Conservation (phyloP, 331 rosid genomes). For the Acacia concinna region DNA sequence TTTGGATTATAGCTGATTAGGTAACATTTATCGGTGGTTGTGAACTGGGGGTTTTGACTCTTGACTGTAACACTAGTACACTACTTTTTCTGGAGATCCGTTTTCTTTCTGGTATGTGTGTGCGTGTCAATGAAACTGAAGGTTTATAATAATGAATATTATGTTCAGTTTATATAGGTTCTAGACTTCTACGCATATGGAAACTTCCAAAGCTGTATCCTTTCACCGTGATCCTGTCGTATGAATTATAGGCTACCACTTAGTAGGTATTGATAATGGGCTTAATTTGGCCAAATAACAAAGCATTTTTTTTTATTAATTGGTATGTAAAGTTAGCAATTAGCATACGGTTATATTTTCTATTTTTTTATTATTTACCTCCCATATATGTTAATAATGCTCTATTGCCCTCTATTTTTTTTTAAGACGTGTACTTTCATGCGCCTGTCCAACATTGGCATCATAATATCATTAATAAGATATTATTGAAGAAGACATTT, state of each 20-base stretch:
- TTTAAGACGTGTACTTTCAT: not conserved
- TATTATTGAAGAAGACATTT: not conserved
- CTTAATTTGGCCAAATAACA: not conserved
- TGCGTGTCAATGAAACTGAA: not conserved
- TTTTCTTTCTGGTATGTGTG: not conserved
- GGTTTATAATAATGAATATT: not conserved
- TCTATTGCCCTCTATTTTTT: slow-evolving; percentile 3
- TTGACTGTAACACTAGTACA: not conserved
- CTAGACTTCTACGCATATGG: not conserved
- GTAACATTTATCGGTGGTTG: not conserved
- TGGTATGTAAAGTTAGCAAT: not conserved
- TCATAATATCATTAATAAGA: not conserved
- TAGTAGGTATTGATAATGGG: not conserved
- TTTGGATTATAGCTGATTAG: not conserved
- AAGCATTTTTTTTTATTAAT: not conserved
- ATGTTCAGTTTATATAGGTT: not conserved
- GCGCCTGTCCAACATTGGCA: not conserved
- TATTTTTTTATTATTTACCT: not conserved
- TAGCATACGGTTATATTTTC: not conserved
- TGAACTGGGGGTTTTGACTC: not conserved
- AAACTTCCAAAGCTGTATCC: not conserved
- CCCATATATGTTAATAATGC: not conserved
- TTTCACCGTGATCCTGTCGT: not conserved
- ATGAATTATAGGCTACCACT: not conserved
- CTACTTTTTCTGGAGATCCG: not conserved